Base-by-base conservation (phyloP, 2,329 filamentous ascomycete genomes). In the Plenodomus tracheiphilus region DNA sequence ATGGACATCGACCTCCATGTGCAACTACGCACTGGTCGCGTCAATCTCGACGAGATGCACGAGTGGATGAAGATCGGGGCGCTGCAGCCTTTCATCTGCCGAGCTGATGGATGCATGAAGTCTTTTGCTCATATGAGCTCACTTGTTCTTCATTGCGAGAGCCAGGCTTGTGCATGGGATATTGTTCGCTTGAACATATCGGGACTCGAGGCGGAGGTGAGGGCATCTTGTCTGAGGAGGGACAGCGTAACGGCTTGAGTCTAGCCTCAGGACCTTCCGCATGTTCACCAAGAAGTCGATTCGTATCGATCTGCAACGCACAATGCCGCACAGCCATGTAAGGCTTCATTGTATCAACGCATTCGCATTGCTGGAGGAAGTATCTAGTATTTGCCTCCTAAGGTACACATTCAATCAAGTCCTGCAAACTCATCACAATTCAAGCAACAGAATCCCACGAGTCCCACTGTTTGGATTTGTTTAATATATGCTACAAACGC, bases 1-100 rank as follows among this genome's bases (percentile, higher is more conserved):
- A 71, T 71, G 66, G 66, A 70, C 43, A 43, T 68, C n/a, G 65
- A 65, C 25, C 55, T 70, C 19, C 68, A 71, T 20, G 62, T 59
- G 2, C 62, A 68, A 36, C 55, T 71, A 16, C 68, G 67, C 22
- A 63, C 54, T 2, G 54, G 55, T 1, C 56, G 62, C 15, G 46
- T 65, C 41, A 44, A 64, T 20, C 40, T 62, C 25, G n/a, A 53
- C 2, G 58, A 64, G 19, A 42, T 67, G 36, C 51, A 51, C 6
- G 42, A 47, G 30, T 65, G 64, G 64, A 60, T 66, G 48, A 40
- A 57, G 5, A 43, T 59, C 4, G 65, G 65, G 1, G 35, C 53
- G 3, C 41, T 71, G 8, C 53, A 59, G n/a, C 68, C 66, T 0
- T 71, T 66, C 41, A 40, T 69, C 1, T 71, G 68, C 37, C 64